Evolutionary conservation across 495 filamentous ascomycete species (phyloP), one percentile per base, ranked within the genome.

Genomic region (Ascobolus immersus): DNA sequence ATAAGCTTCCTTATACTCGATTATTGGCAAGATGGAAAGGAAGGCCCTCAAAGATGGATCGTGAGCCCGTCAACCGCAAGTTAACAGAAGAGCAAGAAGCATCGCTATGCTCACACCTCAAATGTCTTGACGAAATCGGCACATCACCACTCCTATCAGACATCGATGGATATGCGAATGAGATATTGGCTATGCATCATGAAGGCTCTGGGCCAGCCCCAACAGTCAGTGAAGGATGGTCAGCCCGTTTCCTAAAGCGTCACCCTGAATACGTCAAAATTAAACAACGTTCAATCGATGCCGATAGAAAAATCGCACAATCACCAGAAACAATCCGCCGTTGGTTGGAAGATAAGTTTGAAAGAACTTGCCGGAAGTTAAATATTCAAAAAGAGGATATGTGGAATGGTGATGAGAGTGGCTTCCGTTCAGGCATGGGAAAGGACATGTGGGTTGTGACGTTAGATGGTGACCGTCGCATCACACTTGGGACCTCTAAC

Each of bases 321-420:
- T 18, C 44, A 11, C 27, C 25, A 1, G 35, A 39, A 0, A 12
- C 15, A 2, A 32, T 49, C 34, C 4, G 1, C 6, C 14, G 35
- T 18, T 49, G 45, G 45, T 49, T 49, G 31, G 4, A 26, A 13
- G n/a, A 15, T 4, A 37, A 28, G 2, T 17, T 38, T 4, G 19
- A 31, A 17, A 31, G 28, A 21, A n/a, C n/a, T n/a, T 15, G 20
- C 12, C 18, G 34, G 10, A 10, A 39, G 13, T 23, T 28, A 27
- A 24, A 31, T 1, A 40, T 50, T 3, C 9, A 28, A 15, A 2
- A 18, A 12, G 6, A 22, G 12, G 46, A 50, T 33, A 37, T 39
- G 2, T 50, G 38, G 19, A 50, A 48, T 22, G 37, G 49, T 23
- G 43, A 50, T 33, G 34, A 50, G 31, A 47, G 33, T 9, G 38